Conservation (phyloP, 1,284 basidiomycete species). For the Waitea zeae region DNA sequence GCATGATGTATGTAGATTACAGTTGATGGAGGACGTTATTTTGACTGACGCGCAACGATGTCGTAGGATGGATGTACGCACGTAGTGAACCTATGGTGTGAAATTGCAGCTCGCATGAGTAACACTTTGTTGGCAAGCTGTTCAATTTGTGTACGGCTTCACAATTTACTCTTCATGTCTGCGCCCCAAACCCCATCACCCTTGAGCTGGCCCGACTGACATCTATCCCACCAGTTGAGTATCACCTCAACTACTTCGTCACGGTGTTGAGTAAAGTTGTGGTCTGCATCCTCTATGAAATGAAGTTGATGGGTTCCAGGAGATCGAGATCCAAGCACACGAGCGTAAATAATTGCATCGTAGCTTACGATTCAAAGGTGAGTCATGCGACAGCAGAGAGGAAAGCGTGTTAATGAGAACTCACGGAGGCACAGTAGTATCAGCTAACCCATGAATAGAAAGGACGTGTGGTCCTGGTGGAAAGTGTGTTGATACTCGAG, state of each 20-base stretch:
- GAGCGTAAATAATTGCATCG: conserved; percentile 52
- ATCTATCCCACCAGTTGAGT: neutral
- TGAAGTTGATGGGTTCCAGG: conserved; percentile 54
- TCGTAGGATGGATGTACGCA: too few species aligned
- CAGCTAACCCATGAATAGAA: conserved; percentile 50
- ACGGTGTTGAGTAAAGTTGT: conserved; percentile 42
- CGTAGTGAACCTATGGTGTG: too few species aligned
- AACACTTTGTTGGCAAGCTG: too few species aligned
- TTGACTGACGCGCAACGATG: conserved; percentile 19
- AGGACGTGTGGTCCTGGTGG: conserved; percentile 41
- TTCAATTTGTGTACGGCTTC: too few species aligned
- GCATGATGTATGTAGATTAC: conserved; percentile 4
- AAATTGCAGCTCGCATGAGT: too few species aligned
- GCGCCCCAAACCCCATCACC: too few species aligned
- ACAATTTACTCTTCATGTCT: too few species aligned
- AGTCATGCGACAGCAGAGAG: neutral
- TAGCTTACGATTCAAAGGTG: conserved; percentile 23
- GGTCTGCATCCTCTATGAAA: conserved; percentile 51
- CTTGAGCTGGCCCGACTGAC: too few species aligned
- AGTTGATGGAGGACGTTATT: conserved; percentile 13
- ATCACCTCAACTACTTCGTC: neutral
- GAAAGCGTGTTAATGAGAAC: conserved; percentile 11
- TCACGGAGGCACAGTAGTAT: conserved; percentile 48
- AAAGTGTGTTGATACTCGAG: conserved; percentile 45
- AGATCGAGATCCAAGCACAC: conserved; percentile 31